A percentile compares a stretch with the other conserved stretches of the same genome.
Conservation (phyloP, 208 protist species). For the Crithidia brevicula region DNA sequence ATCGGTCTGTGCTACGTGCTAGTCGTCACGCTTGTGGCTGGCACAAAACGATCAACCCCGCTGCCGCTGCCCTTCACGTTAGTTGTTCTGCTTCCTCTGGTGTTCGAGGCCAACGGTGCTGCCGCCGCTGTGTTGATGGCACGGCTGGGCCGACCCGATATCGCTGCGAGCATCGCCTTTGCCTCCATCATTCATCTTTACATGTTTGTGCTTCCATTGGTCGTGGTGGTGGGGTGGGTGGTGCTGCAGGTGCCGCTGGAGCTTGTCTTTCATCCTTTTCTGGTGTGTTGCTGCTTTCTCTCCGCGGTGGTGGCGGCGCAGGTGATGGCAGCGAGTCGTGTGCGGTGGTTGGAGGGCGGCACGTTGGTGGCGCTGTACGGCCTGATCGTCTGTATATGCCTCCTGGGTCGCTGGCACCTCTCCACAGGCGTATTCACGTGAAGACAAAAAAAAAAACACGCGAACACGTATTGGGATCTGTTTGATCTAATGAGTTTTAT, state of each 20-base stretch:
- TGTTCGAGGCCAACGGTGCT: constrained; percentile 58
- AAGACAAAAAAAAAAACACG: not conserved
- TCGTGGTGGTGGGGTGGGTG: constrained; percentile 41
- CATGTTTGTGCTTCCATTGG: constrained; percentile 65
- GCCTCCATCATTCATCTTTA: constrained; percentile 74
- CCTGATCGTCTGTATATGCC: constrained; percentile 45
- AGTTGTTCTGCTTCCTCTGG: constrained; percentile 64
- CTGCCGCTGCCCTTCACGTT: constrained; percentile 57
- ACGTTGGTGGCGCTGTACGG: constrained; percentile 69
- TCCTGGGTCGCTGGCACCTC: constrained; percentile 47
- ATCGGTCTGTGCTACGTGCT: constrained; percentile 25
- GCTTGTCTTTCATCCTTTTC: constrained; percentile 70
- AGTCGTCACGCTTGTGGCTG: constrained; percentile 40
- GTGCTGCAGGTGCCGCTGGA: constrained; percentile 44
- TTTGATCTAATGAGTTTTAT: no score
- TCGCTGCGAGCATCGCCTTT: constrained; percentile 72
- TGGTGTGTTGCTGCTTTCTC: constrained; percentile 58
- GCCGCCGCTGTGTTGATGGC: constrained; percentile 65
- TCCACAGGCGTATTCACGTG: constrained; percentile 14
- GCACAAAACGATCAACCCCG: constrained; percentile 15
- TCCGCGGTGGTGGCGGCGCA: constrained; percentile 61
- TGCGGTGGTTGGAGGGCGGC: constrained; percentile 68
- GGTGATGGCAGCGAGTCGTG: constrained; percentile 47
- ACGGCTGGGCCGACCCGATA: constrained; percentile 69
- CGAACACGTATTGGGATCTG: no score